Evolutionary conservation across 495 filamentous ascomycete genomes (phyloP).

Genomic region (Podospora appendiculata): DNA sequence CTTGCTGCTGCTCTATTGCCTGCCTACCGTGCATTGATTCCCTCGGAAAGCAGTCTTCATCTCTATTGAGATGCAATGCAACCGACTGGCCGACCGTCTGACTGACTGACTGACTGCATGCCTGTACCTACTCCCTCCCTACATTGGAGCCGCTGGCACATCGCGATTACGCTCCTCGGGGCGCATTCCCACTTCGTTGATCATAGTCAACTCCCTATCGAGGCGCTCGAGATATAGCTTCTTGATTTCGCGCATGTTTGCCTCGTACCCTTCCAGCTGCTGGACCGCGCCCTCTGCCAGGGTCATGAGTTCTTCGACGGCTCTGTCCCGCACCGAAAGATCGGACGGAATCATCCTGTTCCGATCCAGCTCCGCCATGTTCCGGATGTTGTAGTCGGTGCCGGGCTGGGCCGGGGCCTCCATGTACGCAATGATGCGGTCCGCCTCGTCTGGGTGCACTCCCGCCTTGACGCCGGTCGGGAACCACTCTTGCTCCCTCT

Average conservation of each 20-base stretch:
- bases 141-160: slow-evolving; percentile 1
- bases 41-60: too few relatives aligned
- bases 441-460: slow-evolving; percentile 12
- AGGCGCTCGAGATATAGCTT: slow-evolving; percentile 10
- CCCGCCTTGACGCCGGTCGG: not conserved
- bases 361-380: not conserved
- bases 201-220: slow-evolving; percentile 14
- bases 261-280: slow-evolving; percentile 14
- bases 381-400: slow-evolving; percentile 16
- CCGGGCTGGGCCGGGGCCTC: slow-evolving; percentile 11
- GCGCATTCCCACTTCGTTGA: slow-evolving; percentile 14
- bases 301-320: slow-evolving; percentile 11
- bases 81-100: too few relatives aligned
- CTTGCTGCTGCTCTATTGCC: not conserved
- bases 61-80: not conserved
- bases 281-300: slow-evolving; percentile 9
- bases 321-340: slow-evolving; percentile 11
- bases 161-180: slow-evolving; percentile 12
- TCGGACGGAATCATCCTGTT: not conserved
- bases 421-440: slow-evolving; percentile 21
- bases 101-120: too few relatives aligned
- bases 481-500: slow-evolving; percentile 57
- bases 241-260: slow-evolving; percentile 11
- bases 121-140: not conserved
- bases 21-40: too few relatives aligned